Evolutionary conservation across 148 eudicot species (phyloP), one percentile per base, ranked within the genome.

Genomic region (Talinum fruticosum): DNA sequence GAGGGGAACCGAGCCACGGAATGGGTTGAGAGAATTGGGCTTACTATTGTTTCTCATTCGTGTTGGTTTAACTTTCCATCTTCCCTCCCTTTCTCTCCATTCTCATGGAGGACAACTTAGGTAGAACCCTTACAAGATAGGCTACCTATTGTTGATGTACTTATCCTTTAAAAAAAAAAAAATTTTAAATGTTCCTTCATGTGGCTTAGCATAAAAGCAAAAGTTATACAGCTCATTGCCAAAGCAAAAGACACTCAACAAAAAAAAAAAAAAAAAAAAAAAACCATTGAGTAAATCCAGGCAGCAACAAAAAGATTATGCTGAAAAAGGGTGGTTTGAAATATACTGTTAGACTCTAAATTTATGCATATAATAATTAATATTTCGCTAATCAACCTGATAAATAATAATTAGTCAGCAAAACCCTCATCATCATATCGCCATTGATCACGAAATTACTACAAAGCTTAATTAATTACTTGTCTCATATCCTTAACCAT

Each of bases 331-430:
- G 14, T 51, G 26, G 8, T 23, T 16, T 32, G 4, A 19, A 51
- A 21, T 6, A 6, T 72, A 38, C 75, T 51, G 30, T 49, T 49
- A 49, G 28, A 32, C 75, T 72, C 41, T 64, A 72, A 19, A 49
- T 47, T 30, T 2, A 53, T 36, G 2, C 15, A 47, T n/a, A n/a
- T n/a, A n/a, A n/a, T n/a, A n/a, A n/a, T n/a, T n/a, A n/a, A n/a
- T n/a, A 23, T 38, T 1, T 41, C 12, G 13, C 12, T 8, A 59
- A 24, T 16, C 23, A 19, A 71, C 16, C 36, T 44, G n/a, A 71
- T 71, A 28, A 71, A 28, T 16, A 71, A 71, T 71, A 28, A 71
- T 45, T 16, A 71, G 59, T 29, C 45, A 47, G 59, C 61, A 71
- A 35, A 71, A 2, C 36, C 34, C 1, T 24, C 29, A 1, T 71